Evolutionary conservation across 371 early-diverging fungal species (phyloP).

Genomic region (Sporodiniella umbellata): DNA sequence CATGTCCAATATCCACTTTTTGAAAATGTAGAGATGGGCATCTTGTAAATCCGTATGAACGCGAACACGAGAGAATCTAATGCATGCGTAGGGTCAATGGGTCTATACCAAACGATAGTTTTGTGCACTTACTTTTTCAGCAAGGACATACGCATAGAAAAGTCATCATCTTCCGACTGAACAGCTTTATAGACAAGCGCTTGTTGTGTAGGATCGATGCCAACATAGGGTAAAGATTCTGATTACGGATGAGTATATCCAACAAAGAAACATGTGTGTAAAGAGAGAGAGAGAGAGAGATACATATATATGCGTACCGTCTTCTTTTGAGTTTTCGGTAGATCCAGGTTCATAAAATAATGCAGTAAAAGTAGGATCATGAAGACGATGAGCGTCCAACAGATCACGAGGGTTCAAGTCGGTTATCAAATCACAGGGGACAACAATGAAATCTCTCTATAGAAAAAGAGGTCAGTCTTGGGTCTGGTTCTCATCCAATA

Average conservation of each 20-base stretch:
- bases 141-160: conserved; percentile 74
- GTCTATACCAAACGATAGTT: no score
- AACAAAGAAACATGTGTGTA: no score
- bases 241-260: background rate
- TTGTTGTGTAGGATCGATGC: conserved; percentile 71
- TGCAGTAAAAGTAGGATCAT: conserved; percentile 74
- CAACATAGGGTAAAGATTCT: conserved; percentile 67
- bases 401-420: conserved; percentile 79
- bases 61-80: conserved; percentile 74
- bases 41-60: conserved; percentile 77
- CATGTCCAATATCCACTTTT: conserved; percentile 86
- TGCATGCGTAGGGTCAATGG: background rate
- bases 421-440: conserved; percentile 86
- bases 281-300: no score
- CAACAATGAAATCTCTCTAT: conserved; percentile 85
- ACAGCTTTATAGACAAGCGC: conserved; percentile 69
- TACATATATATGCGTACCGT: no score
- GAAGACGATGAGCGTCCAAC: conserved; percentile 76
- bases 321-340: conserved; percentile 54
- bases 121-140: conserved; percentile 60
- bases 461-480: background rate
- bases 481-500: background rate
- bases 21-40: conserved; percentile 88
- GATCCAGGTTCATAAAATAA: conserved; percentile 74
- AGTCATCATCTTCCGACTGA: conserved; percentile 60